Percentiles rank a stretch among this genome's conserved stretches.
These are phyloP conservation scores for Sarcodon sp. DNA, from an alignment of 768 basidiomycete species.

Conservation along the genomic window DNA sequence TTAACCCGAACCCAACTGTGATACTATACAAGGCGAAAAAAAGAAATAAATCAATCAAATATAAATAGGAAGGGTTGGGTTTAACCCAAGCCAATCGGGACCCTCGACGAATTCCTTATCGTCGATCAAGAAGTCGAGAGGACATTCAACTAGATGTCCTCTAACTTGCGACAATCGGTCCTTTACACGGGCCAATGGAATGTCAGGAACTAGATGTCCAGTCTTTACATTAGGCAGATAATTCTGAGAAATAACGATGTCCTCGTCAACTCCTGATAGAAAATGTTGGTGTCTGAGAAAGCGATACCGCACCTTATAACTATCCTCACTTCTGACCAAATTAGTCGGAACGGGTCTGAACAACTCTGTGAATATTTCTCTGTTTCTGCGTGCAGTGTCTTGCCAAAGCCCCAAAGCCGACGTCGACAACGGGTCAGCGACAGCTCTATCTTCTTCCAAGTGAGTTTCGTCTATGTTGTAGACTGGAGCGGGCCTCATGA, in stretches of 20 bases:
- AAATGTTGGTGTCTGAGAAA: not conserved
- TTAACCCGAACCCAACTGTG: too few relatives aligned
- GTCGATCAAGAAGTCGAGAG: constrained; percentile 77
- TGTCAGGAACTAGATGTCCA: constrained; percentile 66
- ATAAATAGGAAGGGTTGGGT: constrained; percentile 73
- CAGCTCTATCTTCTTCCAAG: constrained; percentile 43
- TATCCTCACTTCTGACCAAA: constrained; percentile 62
- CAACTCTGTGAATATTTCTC: constrained; percentile 76
- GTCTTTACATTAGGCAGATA: constrained; percentile 68
- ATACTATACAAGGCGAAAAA: too few relatives aligned
- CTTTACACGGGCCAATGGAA: constrained; percentile 64
- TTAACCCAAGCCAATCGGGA: constrained; percentile 59
- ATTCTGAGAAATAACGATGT: constrained; percentile 24
- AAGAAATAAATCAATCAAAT: constrained; percentile 26
- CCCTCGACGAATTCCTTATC: constrained; percentile 60
- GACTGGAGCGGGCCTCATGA: constrained; percentile 72
- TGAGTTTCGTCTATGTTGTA: constrained; percentile 56
- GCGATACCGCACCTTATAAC: constrained; percentile 48
- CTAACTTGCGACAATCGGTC: constrained; percentile 53
- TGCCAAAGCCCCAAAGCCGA: constrained; percentile 46
- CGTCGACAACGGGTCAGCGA: constrained; percentile 72
- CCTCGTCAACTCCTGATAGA: not conserved
- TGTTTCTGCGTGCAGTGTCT: constrained; percentile 64
- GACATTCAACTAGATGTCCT: constrained; percentile 67
- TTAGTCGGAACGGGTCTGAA: constrained; percentile 86